Base-by-base conservation (phyloP, 2,329 filamentous ascomycete species). In the Emmonsiellopsis sp. region DNA sequence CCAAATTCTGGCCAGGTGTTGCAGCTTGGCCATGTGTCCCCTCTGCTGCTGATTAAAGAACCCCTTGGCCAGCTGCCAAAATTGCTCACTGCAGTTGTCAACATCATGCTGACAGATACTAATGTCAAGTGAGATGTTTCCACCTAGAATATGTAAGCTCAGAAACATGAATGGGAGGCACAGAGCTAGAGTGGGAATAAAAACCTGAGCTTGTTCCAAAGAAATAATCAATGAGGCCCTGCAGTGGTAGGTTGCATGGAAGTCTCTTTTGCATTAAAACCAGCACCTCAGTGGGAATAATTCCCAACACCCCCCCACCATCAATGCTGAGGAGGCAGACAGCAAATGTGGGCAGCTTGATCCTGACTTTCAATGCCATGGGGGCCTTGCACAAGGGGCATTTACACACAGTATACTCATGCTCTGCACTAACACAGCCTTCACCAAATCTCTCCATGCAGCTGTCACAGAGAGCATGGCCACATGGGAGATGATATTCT, bases 311-410 rank as follows among this genome's bases (percentile, higher is more conserved):
- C 3, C 62, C 58, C 2, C 61, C 59, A 5, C 61, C 57, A 41
- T 67, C 59, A 40, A 67, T 64, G 7, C 60, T 59, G 4, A 67
- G 49, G 13, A 67, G 55, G n/a, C 50, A 55, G 1, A 59, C 61
- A 16, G 62, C 63, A 15, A 59, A 59, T 2, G 59, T 67, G 5
- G 56, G 56, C 6, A 56, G 61, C n/a, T 65, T 56, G 9, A 65
- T 37, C 15, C 62, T 55, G 0, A 62, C 51, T 3, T 59, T 50
- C 8, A 63, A 34, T 0, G 51, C 55, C 11, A 50, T 54, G 5
- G 44, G 43, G 13, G 10, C 20, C 7, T 34, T 32, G 37, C 43
- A 53, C 9, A 41, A 11, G n/a, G 20, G n/a, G 20, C 44, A 53
- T 34, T 50, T 38, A 41, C 20, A 11, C 7, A 53, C 26, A 16